Base-by-base conservation (phyloP, 1,139 yeast genomes). In the Nakaseomyces nivariensis region DNA sequence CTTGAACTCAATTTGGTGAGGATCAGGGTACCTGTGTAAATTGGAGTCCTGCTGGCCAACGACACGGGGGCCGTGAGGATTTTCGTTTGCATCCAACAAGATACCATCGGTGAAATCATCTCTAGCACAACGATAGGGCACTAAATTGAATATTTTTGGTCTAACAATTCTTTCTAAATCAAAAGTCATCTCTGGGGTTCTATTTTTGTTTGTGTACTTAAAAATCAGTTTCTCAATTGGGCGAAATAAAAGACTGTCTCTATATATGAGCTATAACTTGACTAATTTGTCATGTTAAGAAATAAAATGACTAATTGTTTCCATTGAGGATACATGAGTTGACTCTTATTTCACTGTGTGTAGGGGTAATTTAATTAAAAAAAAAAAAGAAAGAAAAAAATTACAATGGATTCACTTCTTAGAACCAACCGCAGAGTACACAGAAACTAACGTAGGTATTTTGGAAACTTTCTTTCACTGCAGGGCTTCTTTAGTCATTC, bases 71-170 rank as follows among this genome's bases (percentile, higher is more conserved):
- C 98, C 98, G 63, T 84, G 85, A 6, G 98, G 85, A 64, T 92
- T 92, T 69, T 92, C 98, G 63, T 94, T 92, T 49, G 98, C 98
- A 68, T 92, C 98, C 47, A 92, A 73, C 37, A 94, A 73, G 40
- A 92, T 74, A 13, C 97, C 98, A 33, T 77, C 88, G 54, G 80
- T 84, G 71, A 81, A 89, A 64, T 87, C 96, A 58, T 92, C 98
- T 68, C 98, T 74, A 1, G 98, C 98, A 69, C 98, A 92, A 51
- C 96, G 76, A 66, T 92, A 92, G 9, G 98, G 97, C 69, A 85
- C 88, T 49, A 90, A 73, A 2, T 78, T 70, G 54, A 79, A 74
- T 53, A 90, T 87, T 57, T 90, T 92, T 22, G 97, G 96, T 66
- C 98, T 77, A 1, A 87, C 84, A 22, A 87, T 60, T 26, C 56